A percentile compares a stretch with the other conserved stretches of the same genome.
Conservation (phyloP, 345 rosid species). For the Syzygium jambos region DNA sequence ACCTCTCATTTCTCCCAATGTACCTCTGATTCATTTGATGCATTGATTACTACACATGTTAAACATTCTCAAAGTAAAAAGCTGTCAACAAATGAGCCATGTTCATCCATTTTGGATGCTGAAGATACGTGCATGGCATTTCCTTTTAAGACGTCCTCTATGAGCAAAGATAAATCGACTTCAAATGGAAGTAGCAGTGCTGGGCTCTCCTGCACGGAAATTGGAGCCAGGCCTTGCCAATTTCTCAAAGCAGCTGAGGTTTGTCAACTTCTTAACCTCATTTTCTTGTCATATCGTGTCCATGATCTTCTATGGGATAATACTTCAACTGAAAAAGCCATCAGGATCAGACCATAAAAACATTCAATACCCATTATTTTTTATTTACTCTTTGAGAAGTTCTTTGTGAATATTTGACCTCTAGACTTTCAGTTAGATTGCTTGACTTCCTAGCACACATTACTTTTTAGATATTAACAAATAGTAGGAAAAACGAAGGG, state of each 20-base stretch:
- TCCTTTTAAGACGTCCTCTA: slow-evolving; percentile 45
- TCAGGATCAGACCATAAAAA: not conserved
- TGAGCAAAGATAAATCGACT: slow-evolving; percentile 14
- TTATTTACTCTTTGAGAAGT: not conserved
- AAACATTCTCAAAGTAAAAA: slow-evolving; percentile 27
- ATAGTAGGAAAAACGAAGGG: not conserved
- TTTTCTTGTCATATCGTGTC: not conserved
- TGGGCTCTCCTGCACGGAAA: slow-evolving; percentile 13
- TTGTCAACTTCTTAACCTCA: not conserved
- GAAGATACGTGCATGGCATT: slow-evolving; percentile 93
- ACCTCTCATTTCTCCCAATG: slow-evolving; percentile 38
- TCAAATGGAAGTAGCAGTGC: slow-evolving; percentile 18
- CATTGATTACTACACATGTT: slow-evolving; percentile 42
- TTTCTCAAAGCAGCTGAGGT: not conserved
- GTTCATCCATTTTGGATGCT: slow-evolving; percentile 77
- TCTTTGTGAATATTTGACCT: not conserved
- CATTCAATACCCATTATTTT: not conserved
- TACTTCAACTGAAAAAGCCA: not conserved
- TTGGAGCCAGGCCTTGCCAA: slow-evolving; percentile 5
- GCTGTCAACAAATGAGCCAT: slow-evolving; percentile 18
- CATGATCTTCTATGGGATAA: not conserved
- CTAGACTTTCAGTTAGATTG: not conserved
- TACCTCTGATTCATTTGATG: slow-evolving; percentile 67
- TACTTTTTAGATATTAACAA: not conserved
- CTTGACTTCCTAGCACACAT: not conserved